Conservation (phyloP, 2,329 filamentous ascomycete genomes). For the Akanthomyces lecanii region DNA sequence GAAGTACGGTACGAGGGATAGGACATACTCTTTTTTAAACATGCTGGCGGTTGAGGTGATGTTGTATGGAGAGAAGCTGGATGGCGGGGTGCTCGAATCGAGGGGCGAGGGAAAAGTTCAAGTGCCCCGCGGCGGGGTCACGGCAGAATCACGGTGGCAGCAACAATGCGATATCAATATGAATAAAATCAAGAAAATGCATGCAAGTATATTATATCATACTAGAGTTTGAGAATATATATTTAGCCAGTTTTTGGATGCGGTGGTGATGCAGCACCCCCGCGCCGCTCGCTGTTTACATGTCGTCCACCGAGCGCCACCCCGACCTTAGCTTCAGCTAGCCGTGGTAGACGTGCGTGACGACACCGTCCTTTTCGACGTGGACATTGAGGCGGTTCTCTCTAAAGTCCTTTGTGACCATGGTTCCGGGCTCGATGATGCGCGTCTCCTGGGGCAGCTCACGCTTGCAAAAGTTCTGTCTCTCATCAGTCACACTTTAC, state of each 20-base stretch:
- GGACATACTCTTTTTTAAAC: constrained; percentile 87
- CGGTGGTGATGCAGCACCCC: background rate
- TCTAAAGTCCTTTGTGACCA: constrained; percentile 55
- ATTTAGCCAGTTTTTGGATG: background rate
- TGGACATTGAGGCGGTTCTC: constrained; percentile 56
- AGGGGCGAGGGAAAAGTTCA: constrained; percentile 7
- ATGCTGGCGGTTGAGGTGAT: constrained; percentile 46
- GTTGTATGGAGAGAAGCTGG: constrained; percentile 17
- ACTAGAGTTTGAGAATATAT: background rate
- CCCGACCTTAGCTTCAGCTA: constrained; percentile 26
- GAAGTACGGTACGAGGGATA: background rate
- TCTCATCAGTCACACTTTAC: background rate
- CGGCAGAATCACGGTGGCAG: background rate
- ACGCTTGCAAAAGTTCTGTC: constrained; percentile 55
- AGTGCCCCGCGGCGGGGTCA: constrained; percentile 23
- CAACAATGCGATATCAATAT: too few relatives aligned
- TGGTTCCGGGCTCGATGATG: constrained; percentile 52
- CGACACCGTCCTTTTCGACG: constrained; percentile 55
- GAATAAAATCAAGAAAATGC: background rate
- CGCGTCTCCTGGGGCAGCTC: constrained; percentile 55
- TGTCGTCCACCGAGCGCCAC: background rate
- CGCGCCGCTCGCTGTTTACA: background rate
- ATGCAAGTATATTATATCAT: background rate
- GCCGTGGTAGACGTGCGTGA: constrained; percentile 55
- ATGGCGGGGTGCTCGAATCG: constrained; percentile 16